Base-by-base conservation (phyloP, 805 yeast species). In the Teunomyces gatunensis region DNA sequence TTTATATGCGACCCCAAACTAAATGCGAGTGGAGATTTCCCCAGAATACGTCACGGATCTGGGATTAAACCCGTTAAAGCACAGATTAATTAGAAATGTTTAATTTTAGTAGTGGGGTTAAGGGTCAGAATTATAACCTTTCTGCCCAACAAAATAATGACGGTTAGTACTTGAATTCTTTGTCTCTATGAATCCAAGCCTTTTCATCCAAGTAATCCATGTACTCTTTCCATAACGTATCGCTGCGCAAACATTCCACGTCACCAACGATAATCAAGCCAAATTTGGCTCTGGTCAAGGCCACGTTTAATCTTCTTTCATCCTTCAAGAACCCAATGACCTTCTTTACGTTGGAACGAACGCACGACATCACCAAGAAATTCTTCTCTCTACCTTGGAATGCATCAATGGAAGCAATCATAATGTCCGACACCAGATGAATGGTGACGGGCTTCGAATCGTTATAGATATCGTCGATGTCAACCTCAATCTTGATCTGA, bases 391-490 rank as follows among this genome's bases (percentile, higher is more conserved):
- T 63, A 10, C 66, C 65, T 47, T 62, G 66, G 54, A 62, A 62
- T 1, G 64, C 65, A 39, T 63, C 67, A 25, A 62, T 57, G 3
- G 66, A 61, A 3, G 77, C 77, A 45, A 73, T 66, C 75, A 72
- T 70, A 7, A 73, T 71, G 23, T 60, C 75, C 1, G 71, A 66
- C 30, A 73, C 77, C n/a, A 63, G 65, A 53, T 79, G 81, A 45
- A 79, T 74, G 2, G 80, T 77, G 11, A 73, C 70, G 1, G 77
- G 73, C 48, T 72, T 74, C 3, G 77, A 67, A 37, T 73, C 78
- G 47, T 65, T 70, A 48, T 60, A 57, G 28, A 80, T 65, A 58
- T 83, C 88, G 53, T 83, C 88, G 46, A 83, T 79, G 57, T 85
- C 90, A 21, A 77, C 71, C 46, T 79, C 83, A 37, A 75, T 71